These are phyloP conservation scores for Gremmenia infestans DNA, from an alignment of 2,329 filamentous ascomycete genomes.

Conservation along the genomic window DNA sequence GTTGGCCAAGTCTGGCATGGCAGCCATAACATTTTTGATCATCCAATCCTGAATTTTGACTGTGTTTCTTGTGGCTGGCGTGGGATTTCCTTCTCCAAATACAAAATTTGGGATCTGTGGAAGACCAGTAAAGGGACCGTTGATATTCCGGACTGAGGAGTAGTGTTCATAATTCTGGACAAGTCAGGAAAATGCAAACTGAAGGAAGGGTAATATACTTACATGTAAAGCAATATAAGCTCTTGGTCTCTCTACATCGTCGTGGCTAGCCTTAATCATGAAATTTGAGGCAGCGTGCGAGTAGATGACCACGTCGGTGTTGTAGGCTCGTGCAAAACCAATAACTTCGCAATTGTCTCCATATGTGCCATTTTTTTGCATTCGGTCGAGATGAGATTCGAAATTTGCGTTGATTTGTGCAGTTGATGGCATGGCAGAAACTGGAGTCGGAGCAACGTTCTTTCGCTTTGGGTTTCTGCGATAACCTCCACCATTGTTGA, in stretches of 20 bases:
- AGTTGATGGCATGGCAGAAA: constrained; percentile 44
- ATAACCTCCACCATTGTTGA: constrained; percentile 47
- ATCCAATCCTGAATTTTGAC: constrained; percentile 47
- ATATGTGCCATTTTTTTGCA: constrained; percentile 56
- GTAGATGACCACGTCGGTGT: constrained; percentile 59
- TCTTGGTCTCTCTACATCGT: constrained; percentile 30
- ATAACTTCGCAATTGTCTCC: constrained; percentile 64
- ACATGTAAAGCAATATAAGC: constrained; percentile 61
- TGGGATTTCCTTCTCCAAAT: constrained; percentile 32
- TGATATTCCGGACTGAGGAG: constrained; percentile 57
- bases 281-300: constrained; percentile 43
- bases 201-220: constrained; percentile 30
- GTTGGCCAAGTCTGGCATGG: constrained; percentile 46
- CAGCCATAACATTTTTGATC: constrained; percentile 47
- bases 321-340: constrained; percentile 58
- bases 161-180: constrained; percentile 58
- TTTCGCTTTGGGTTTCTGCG: constrained; percentile 43
- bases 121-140: constrained; percentile 52
- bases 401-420: constrained; percentile 49
- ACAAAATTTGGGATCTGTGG: constrained; percentile 38
- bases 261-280: constrained; percentile 40
- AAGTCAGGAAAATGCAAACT: constrained; percentile 7
- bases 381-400: constrained; percentile 51
- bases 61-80: constrained; percentile 33
- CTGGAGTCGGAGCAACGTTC: constrained; percentile 41